phyloP scores from a whole-genome alignment of 805 yeast species.

The Metschnikowia rubicola region DNA sequence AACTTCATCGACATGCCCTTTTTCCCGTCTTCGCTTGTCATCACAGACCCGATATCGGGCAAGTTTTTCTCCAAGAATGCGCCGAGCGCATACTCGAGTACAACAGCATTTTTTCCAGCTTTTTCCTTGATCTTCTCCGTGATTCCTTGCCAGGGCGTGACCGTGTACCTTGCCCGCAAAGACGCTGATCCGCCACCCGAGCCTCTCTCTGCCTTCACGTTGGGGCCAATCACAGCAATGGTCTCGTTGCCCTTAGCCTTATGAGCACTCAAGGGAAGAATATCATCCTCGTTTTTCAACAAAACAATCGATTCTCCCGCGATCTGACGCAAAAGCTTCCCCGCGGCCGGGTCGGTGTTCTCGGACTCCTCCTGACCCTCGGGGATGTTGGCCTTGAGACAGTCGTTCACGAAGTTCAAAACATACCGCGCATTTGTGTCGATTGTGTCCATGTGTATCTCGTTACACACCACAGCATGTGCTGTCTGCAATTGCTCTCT shows the following conservation, averaged over 20 bases:
- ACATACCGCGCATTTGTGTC: conserved; percentile 49
- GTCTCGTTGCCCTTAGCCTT: conserved; percentile 26
- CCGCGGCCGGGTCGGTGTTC: conserved; percentile 15
- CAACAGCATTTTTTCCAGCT: conserved; percentile 19
- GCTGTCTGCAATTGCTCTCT: conserved; percentile 39
- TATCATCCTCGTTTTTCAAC: conserved; percentile 48
- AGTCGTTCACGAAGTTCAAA: conserved; percentile 45
- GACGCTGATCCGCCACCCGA: conserved; percentile 70
- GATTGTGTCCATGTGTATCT: conserved; percentile 38
- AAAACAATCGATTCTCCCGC: conserved; percentile 49
- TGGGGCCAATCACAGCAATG: conserved; percentile 58
- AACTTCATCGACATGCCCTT: conserved; percentile 26
- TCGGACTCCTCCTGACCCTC: conserved; percentile 29
- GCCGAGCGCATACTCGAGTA: conserved; percentile 28
- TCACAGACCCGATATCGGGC: conserved; percentile 28
- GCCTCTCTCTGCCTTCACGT: conserved; percentile 45
- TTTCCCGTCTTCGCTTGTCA: conserved; percentile 22
- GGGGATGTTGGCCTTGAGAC: conserved; percentile 39
- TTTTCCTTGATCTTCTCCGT: conserved; percentile 21
- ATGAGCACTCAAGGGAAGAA: conserved; percentile 41
- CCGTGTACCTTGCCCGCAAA: conserved; percentile 46
- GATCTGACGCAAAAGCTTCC: conserved; percentile 9
- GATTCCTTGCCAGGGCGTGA: conserved; percentile 50
- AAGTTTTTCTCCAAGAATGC: conserved; percentile 29
- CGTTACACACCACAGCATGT: conserved; percentile 41